phyloP scores from a whole-genome alignment of 2,329 filamentous ascomycete genomes.

The Pyricularia sp. region DNA sequence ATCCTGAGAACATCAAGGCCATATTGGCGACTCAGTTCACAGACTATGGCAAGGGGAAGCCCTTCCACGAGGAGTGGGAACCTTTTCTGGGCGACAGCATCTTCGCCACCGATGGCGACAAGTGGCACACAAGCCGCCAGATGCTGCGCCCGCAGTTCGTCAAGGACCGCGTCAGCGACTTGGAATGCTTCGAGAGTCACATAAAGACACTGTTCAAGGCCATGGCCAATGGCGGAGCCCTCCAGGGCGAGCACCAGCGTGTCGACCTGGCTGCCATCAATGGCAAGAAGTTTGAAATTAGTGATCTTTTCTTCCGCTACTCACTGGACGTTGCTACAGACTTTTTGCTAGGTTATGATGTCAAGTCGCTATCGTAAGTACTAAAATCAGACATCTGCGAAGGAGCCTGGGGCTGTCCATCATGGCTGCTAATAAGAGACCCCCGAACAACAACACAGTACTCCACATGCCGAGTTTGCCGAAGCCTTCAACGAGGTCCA shows the following conservation, averaged over 20 bases:
- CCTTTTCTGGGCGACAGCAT: slow-evolving; percentile 69
- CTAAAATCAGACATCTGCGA: background rate
- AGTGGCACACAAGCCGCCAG: slow-evolving; percentile 74
- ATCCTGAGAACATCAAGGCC: slow-evolving; percentile 87
- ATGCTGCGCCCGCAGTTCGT: slow-evolving; percentile 82
- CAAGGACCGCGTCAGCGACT: slow-evolving; percentile 72
- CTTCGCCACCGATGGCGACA: slow-evolving; percentile 69
- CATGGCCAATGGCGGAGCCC: slow-evolving; percentile 48
- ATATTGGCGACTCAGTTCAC: slow-evolving; percentile 79
- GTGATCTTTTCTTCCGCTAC: slow-evolving; percentile 73
- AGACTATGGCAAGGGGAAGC: slow-evolving; percentile 73
- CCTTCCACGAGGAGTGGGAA: slow-evolving; percentile 67
- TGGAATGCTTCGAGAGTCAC: slow-evolving; percentile 74
- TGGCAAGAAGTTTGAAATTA: slow-evolving; percentile 57
- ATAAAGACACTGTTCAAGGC: slow-evolving; percentile 62
- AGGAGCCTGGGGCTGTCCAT: too few species aligned
- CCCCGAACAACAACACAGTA: slow-evolving; percentile 28
- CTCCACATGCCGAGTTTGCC: slow-evolving; percentile 60
- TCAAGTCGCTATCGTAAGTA: slow-evolving; percentile 48
- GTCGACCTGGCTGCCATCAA: slow-evolving; percentile 52
- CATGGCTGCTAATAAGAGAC: too few species aligned
- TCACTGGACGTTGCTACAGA: slow-evolving; percentile 81
- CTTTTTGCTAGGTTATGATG: slow-evolving; percentile 72
- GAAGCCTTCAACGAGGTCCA: slow-evolving; percentile 75
- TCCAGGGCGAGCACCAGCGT: slow-evolving; percentile 50